phyloP scores from a whole-genome alignment of 768 basidiomycete species.

The Xerocomus potaroensis region DNA sequence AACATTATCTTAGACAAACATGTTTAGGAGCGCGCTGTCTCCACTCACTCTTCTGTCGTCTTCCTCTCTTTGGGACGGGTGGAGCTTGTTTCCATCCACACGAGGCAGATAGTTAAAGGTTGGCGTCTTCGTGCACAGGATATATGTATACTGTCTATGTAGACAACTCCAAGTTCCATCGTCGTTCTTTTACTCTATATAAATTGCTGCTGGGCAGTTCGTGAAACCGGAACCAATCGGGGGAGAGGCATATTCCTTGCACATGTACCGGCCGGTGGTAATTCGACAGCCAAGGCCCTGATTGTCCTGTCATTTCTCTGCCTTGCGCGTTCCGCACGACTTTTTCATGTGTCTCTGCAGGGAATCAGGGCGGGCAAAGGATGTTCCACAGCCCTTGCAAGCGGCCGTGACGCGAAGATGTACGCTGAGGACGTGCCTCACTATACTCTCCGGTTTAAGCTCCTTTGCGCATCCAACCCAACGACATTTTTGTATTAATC shows the following conservation, averaged over 20 bases:
- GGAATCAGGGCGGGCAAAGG: constrained; percentile 26
- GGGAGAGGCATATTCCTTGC: too few relatives aligned
- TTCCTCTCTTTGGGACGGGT: background rate
- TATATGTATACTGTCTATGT: too few relatives aligned
- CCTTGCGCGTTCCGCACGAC: constrained; percentile 6
- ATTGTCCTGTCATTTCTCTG: background rate
- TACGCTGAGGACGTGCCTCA: constrained; percentile 20
- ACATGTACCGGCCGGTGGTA: too few relatives aligned
- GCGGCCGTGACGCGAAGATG: constrained; percentile 12
- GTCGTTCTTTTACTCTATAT: too few relatives aligned
- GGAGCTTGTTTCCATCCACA: background rate
- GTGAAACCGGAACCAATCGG: too few relatives aligned
- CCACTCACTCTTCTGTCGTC: background rate
- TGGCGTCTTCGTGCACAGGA: too few relatives aligned
- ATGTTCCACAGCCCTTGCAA: constrained; percentile 19
- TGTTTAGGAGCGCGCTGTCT: background rate
- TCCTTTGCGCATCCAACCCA: constrained; percentile 20
- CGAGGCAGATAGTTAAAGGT: background rate
- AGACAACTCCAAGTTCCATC: too few relatives aligned
- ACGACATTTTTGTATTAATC: constrained; percentile 4
- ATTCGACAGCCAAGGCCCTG: background rate
- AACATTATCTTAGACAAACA: background rate
- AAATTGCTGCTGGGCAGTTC: too few relatives aligned
- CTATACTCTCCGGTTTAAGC: constrained; percentile 26
- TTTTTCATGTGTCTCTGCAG: constrained; percentile 23